A percentile compares a stretch with the other conserved stretches of the same genome.
phyloP scores from a whole-genome alignment of 2,329 filamentous ascomycete genomes.

The Cytospora schulzeri region DNA sequence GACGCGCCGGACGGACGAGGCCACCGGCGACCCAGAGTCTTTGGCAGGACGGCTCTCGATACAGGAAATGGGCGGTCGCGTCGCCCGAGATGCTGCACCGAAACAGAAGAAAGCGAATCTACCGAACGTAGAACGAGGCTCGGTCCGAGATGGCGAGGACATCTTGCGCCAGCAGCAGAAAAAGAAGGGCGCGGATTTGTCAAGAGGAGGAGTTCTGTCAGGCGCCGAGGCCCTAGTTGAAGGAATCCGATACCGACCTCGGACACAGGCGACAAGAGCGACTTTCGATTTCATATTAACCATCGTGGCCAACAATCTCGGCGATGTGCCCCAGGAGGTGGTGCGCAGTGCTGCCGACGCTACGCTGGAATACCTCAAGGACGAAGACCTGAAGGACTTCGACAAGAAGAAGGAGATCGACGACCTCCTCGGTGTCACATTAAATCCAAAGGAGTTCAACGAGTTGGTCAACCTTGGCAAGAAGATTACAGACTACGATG shows the following conservation, averaged over 20 bases:
- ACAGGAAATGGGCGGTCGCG: conserved; percentile 88
- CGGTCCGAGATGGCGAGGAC: conserved; percentile 78
- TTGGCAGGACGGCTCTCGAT: conserved; percentile 92
- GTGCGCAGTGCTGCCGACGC: conserved; percentile 93
- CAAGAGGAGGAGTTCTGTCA: conserved; percentile 74
- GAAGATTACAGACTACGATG: conserved; percentile 98
- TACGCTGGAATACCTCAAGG: conserved; percentile 87
- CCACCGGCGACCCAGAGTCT: conserved; percentile 95
- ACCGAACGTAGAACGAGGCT: conserved; percentile 73
- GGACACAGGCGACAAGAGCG: conserved; percentile 86
- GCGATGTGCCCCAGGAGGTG: conserved; percentile 89
- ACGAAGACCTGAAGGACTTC: conserved; percentile 93
- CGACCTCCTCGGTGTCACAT: conserved; percentile 80
- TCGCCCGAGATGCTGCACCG: conserved; percentile 76
- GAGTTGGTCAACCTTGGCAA: conserved; percentile 95
- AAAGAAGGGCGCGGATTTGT: conserved; percentile 73
- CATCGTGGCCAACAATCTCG: conserved; percentile 82
- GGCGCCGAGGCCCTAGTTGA: conserved; percentile 86
- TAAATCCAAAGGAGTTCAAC: conserved; percentile 91
- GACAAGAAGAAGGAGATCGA: conserved; percentile 99
- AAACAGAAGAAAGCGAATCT: conserved; percentile 77
- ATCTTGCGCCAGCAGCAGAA: conserved; percentile 86
- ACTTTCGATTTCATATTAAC: conserved; percentile 95
- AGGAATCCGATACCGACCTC: conserved; percentile 86
- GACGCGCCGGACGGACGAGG: conserved; percentile 88